These are phyloP conservation scores for Aegilops umbellulata DNA, from an alignment of 176 grass and related monocot genomes.

Conservation along the genomic window DNA sequence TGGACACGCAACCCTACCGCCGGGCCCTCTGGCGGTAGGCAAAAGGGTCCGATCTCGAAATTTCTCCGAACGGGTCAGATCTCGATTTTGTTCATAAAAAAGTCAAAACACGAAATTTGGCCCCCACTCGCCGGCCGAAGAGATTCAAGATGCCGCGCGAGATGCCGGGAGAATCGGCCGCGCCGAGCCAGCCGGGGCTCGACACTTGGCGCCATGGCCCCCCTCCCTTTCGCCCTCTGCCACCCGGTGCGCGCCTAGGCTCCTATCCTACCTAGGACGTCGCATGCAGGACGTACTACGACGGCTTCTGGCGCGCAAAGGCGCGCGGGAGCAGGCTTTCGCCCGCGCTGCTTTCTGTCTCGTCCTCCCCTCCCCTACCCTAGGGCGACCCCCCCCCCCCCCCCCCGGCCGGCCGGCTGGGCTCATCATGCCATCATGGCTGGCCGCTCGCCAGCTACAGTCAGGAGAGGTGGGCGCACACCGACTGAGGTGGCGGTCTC, in stretches of 20 bases:
- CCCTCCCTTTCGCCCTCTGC: not conserved
- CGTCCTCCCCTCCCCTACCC: not conserved
- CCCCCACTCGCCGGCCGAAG: not conserved
- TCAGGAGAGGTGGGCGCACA: not conserved
- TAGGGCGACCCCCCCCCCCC: no score
- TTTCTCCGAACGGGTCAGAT: no score
- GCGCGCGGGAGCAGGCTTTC: not conserved
- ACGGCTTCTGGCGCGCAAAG: not conserved
- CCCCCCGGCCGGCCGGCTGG: not conserved
- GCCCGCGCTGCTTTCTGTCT: slow-evolving; percentile 34
- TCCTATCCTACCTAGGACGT: not conserved
- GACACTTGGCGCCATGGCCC: slow-evolving; percentile 22
- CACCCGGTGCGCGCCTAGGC: not conserved
- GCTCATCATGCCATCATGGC: not conserved
- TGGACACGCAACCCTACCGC: no score
- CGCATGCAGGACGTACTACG: not conserved
- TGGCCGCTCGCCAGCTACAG: not conserved
- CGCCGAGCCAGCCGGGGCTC: not conserved
- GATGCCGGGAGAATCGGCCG: not conserved
- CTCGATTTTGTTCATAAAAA: no score
- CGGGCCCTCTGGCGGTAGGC: no score
- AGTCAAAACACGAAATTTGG: no score
- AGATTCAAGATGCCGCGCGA: not conserved
- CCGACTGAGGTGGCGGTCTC: not conserved
- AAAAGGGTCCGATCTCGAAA: no score